Evolutionary conservation across 805 yeast species (phyloP), one percentile per base, ranked within the genome.

Genomic region (Metschnikowia bowlesiae): DNA sequence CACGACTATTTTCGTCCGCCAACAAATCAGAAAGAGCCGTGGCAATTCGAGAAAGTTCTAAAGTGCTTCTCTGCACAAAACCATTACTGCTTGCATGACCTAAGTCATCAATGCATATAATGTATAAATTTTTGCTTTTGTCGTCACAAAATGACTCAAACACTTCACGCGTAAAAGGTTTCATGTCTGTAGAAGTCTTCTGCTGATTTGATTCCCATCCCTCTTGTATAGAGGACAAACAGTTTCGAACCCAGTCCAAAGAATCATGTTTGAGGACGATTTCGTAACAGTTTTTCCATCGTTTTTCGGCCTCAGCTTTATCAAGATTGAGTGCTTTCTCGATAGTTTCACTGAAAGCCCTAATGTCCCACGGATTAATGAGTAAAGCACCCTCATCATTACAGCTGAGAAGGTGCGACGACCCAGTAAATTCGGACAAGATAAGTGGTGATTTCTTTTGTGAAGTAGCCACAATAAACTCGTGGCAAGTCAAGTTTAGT

Each of bases 401-500:
- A 43, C 67, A 62, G 11, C 75, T 75, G 49, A 94, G 73, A 6
- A 92, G 81, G 5, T 85, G 78, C 0, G 98, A 96, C 9, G 96
- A 87, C 1, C 99, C 99, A 1, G 97, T 90, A 60, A 94, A 94
- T 66, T 94, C 99, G 36, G 96, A 87, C 49, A 94, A 68, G 42
- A 94, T 78, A 54, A 92, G 75, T 1, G 97, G 96, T 0, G 96
- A 85, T 56, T 85, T 83, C 52, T 81, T 80, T 39, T 79, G 81
- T 22, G 74, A 69, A 1, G 94, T 80, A 28, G 96, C 87, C 49
- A 84, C 85, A 39, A 90, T 79, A 64, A 86, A 94, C 65, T 94
- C 99, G 63, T 94, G 99, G 59, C 97, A 92, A 0, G 98, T 91
- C 62, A 94, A 75, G 61, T 94, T 94, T 90, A 94, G 87, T 28